Base-by-base conservation (phyloP, 140 eudicot genomes). In the Bidens hawaiensis region DNA sequence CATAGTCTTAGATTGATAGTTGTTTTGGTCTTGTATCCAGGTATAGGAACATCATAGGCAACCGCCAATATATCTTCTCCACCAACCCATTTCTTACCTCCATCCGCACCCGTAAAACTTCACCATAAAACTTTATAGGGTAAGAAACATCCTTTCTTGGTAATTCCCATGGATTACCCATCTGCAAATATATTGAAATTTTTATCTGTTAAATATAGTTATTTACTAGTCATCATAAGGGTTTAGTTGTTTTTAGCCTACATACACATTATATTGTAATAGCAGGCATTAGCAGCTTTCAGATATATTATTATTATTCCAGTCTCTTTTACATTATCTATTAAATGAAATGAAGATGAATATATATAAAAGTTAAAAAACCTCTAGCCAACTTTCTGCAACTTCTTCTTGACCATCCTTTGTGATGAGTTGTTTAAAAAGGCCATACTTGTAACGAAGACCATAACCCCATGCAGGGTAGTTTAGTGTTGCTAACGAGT, bases 81-180 rank as follows among this genome's bases (percentile, higher is more conserved):
- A 63, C 97, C 97, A 47, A 82, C 82, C 96, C 97, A 90, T 57
- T 76, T 72, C 46, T 72, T 87, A 62, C 45, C 64, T 57, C 98
- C 96, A 74, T 91, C 88, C 34, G 80, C 58, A 19, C 84, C 82
- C 0, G 65, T 55, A 62, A 62, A 68, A 90, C 91, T 79, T 86
- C 75, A 21, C 97, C 96, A 38, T 75, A 79, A 72, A 90, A 90
- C 63, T 87, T 90, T 63, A 90, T 77, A n/a, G 98, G 96, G 73
- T 87, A 87, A 2, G 95, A 78, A n/a, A 90, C 82, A 54, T 84
- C 96, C 46, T 90, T 87, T 73, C 96, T 79, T 59, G 84, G 88
- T 73, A 91, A 72, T 75, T 91, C 98, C 98, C 98, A 91, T 21
- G 98, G 98, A 76, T 80, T 91, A 18, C 98, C 98, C 89, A 91